Percentiles rank a stretch among this genome's conserved stretches.
These are phyloP conservation scores for Oehlia diaphana DNA, from an alignment of 192 early-diverging fungal species.

Conservation along the genomic window DNA sequence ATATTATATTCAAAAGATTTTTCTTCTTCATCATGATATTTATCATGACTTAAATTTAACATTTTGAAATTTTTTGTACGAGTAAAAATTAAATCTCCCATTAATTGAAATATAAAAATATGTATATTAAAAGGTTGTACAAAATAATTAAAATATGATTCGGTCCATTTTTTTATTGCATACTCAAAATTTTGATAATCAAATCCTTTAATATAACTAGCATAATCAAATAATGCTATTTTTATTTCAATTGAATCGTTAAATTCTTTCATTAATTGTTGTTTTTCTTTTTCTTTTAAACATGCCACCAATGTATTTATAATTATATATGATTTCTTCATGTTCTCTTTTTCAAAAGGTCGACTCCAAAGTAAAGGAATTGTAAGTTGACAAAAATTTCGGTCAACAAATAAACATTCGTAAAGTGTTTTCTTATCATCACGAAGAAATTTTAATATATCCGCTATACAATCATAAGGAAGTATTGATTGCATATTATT, in stretches of 20 bases:
- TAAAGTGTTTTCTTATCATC: slow-evolving; percentile 1
- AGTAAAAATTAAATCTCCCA: not conserved
- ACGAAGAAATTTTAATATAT: not conserved
- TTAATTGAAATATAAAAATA: not conserved
- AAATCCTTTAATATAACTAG: not conserved
- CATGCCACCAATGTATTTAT: not conserved
- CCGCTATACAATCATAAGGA: not conserved
- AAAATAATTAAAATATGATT: not conserved
- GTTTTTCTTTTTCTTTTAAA: not conserved
- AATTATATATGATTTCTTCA: not conserved
- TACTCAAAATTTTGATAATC: not conserved
- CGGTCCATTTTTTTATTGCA: not conserved
- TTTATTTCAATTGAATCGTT: not conserved
- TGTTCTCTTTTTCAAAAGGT: not conserved
- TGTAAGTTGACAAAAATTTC: not conserved
- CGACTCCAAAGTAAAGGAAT: not conserved
- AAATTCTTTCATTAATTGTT: not conserved
- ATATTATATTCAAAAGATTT: not conserved
- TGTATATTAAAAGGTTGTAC: not conserved
- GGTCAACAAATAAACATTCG: not conserved
- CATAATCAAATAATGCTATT: not conserved
- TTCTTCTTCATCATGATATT: not conserved
- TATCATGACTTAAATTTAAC: not conserved
- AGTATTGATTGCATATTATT: not conserved
- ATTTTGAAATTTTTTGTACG: not conserved